Conservation (phyloP, 1,139 yeast species). For the Hemisphaericaspora lyxosophila region DNA sequence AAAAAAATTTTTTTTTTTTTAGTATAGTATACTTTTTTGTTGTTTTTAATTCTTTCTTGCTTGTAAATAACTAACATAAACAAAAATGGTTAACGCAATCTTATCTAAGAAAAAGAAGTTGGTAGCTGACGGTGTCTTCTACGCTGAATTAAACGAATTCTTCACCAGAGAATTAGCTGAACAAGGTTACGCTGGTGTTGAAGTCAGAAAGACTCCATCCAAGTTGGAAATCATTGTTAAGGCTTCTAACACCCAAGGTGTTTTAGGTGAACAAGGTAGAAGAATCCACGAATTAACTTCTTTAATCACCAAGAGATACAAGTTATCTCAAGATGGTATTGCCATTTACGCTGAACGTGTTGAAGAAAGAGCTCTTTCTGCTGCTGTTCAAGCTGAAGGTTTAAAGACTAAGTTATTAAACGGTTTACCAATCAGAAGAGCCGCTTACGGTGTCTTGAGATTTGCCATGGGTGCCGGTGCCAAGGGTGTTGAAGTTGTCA, state of each 20-base stretch:
- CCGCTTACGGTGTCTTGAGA: constrained; percentile 99
- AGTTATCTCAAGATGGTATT: constrained; percentile 90
- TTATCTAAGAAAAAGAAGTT: constrained; percentile 85
- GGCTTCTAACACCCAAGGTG: constrained; percentile 99
- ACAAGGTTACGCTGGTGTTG: constrained; percentile 99
- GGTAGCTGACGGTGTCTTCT: constrained; percentile 99
- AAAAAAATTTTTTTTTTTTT: constrained; percentile 2
- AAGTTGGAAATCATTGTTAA: constrained; percentile 98
- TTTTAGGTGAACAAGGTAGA: constrained; percentile 99
- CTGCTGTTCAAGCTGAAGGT: constrained; percentile 99
- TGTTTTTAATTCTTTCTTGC: constrained; percentile 4
- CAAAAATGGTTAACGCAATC: constrained; percentile 49
- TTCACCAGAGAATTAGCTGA: constrained; percentile 99
- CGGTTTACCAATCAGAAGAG: constrained; percentile 99
- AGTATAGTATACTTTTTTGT: too few relatives aligned
- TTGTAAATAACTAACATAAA: constrained; percentile 1
- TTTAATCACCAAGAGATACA: constrained; percentile 98
- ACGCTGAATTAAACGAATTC: constrained; percentile 99
- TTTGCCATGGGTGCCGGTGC: constrained; percentile 99
- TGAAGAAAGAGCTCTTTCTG: constrained; percentile 99
- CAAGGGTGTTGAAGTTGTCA: constrained; percentile 99
- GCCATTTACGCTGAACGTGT: constrained; percentile 98
- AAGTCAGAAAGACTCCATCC: constrained; percentile 98
- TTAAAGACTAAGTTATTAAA: constrained; percentile 95
- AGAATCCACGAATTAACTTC: constrained; percentile 99